Percentiles rank a stretch among this genome's conserved stretches.
phyloP scores from a whole-genome alignment of 257 asterid species.

The Solanum okadae region DNA sequence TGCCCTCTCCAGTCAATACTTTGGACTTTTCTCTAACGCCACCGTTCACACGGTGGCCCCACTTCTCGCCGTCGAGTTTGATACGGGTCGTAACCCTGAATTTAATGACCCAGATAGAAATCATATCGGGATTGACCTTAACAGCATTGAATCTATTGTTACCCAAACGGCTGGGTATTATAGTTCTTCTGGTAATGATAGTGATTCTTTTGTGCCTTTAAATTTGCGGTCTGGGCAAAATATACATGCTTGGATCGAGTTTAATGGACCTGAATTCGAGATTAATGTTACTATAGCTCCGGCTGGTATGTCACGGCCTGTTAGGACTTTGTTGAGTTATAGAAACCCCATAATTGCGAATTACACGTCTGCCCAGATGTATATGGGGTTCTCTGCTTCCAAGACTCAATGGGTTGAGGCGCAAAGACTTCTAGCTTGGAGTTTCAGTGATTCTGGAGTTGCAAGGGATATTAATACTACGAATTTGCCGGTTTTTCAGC shows the following conservation, averaged over 20 bases:
- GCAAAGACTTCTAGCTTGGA: slow-evolving; percentile 70
- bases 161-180: slow-evolving; percentile 46
- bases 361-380: slow-evolving; percentile 44
- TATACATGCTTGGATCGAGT: slow-evolving; percentile 70
- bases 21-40: slow-evolving; percentile 47
- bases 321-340: slow-evolving; percentile 28
- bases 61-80: slow-evolving; percentile 63
- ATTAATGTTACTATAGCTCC: slow-evolving; percentile 65
- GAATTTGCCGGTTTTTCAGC: slow-evolving; percentile 44
- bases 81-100: slow-evolving; percentile 63
- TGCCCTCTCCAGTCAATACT: slow-evolving; percentile 50
- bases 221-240: slow-evolving; percentile 58
- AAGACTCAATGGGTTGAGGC: slow-evolving; percentile 69
- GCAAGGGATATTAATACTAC: slow-evolving; percentile 68
- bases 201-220: slow-evolving; percentile 27
- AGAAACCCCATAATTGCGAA: slow-evolving; percentile 28
- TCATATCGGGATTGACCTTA: slow-evolving; percentile 63
- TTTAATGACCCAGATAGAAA: slow-evolving; percentile 46
- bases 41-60: slow-evolving; percentile 32
- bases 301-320: slow-evolving; percentile 48
- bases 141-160: slow-evolving; percentile 23
- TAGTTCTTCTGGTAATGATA: background rate
- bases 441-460: slow-evolving; percentile 62
- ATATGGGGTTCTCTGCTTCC: slow-evolving; percentile 70
- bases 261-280: slow-evolving; percentile 40